phyloP scores from a whole-genome alignment of 129 eudicot genomes.

The Centella asiatica region DNA sequence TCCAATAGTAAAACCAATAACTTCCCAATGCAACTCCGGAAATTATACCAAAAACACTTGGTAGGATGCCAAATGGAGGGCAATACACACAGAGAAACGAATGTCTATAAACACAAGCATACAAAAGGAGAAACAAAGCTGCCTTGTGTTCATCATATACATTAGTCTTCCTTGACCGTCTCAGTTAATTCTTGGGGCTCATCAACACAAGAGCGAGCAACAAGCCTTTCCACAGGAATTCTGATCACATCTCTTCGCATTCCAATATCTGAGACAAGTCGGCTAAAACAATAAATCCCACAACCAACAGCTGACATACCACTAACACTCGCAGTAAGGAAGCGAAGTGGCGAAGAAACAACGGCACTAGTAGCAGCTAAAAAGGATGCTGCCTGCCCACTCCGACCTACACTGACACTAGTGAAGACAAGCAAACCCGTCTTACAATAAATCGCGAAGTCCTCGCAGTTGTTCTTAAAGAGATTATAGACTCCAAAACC shows the following conservation, averaged over 20 bases:
- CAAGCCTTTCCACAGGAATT: constrained; percentile 67
- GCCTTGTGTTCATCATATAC: too few relatives aligned
- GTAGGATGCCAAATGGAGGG: too few relatives aligned
- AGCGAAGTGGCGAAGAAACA: constrained; percentile 73
- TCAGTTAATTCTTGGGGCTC: constrained; percentile 16
- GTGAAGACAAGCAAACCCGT: constrained; percentile 68
- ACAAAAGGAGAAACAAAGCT: too few relatives aligned
- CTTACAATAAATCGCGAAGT: constrained; percentile 87
- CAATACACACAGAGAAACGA: too few relatives aligned
- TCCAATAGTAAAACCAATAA: too few relatives aligned
- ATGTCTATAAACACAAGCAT: too few relatives aligned
- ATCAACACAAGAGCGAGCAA: constrained; percentile 18
- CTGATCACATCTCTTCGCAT: constrained; percentile 73
- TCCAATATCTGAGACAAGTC: constrained; percentile 73
- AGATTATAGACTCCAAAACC: constrained; percentile 84
- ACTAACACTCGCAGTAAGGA: constrained; percentile 49
- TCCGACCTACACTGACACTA: constrained; percentile 65
- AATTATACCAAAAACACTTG: too few relatives aligned
- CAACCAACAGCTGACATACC: constrained; percentile 78
- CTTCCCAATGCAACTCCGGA: too few relatives aligned
- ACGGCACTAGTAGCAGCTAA: constrained; percentile 74
- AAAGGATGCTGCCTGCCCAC: constrained; percentile 73
- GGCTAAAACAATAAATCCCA: constrained; percentile 65
- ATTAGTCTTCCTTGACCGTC: too few relatives aligned
- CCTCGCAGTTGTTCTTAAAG: constrained; percentile 92